Conservation (phyloP, 805 yeast species). For the Nakazawaea ernobii region DNA sequence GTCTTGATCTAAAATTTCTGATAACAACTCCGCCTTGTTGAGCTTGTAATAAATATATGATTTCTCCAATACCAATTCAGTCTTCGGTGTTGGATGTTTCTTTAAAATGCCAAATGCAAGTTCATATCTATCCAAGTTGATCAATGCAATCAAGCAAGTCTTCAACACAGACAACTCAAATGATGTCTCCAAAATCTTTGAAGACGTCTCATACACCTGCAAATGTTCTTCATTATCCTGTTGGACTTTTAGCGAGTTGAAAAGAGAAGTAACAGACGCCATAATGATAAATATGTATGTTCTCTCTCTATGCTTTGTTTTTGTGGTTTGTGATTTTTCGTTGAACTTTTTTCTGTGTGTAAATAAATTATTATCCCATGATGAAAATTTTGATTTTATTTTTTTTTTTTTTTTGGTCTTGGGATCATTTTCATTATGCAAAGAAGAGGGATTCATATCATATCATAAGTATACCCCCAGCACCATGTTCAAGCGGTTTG, state of each 20-base stretch:
- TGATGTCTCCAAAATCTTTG: constrained; percentile 22
- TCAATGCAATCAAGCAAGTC: constrained; percentile 50
- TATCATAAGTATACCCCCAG: not conserved
- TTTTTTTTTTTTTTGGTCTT: not conserved
- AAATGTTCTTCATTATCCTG: constrained; percentile 29
- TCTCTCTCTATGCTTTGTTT: not conserved
- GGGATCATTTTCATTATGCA: too few species aligned
- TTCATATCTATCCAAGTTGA: constrained; percentile 51
- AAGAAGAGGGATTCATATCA: not conserved
- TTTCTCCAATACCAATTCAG: constrained; percentile 38
- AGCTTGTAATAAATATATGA: constrained; percentile 58
- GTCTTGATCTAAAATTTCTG: constrained; percentile 14
- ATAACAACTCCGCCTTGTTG: constrained; percentile 23
- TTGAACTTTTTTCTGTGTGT: not conserved
- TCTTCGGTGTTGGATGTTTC: constrained; percentile 30
- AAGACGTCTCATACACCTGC: constrained; percentile 26
- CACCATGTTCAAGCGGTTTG: not conserved
- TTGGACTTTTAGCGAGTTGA: constrained; percentile 29
- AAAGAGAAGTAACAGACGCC: constrained; percentile 26
- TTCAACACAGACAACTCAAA: constrained; percentile 25
- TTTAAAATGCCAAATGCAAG: constrained; percentile 39
- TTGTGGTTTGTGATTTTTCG: constrained; percentile 2
- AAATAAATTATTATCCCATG: not conserved
- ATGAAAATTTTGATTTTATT: not conserved
- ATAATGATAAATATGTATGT: constrained; percentile 6